Evolutionary conservation across 2,329 filamentous ascomycete species (phyloP).

Genomic region (Aureobasidium lini): DNA sequence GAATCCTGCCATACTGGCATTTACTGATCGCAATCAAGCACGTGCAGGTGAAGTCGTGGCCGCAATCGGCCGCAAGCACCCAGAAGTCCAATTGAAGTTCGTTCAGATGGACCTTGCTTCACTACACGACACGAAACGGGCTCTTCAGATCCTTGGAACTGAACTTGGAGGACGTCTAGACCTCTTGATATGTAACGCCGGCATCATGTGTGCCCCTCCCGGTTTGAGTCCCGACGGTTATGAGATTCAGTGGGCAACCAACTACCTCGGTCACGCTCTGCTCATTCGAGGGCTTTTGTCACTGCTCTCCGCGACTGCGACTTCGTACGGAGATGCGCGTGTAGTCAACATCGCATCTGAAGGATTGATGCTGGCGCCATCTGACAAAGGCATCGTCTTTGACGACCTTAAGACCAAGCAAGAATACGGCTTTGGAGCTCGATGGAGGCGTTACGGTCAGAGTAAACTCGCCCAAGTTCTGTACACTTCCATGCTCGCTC

Average conservation of each 20-base stretch:
- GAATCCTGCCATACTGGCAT: conserved; percentile 38
- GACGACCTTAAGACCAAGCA: conserved; percentile 24
- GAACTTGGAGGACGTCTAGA: conserved; percentile 30
- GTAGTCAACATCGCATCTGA: conserved; percentile 35
- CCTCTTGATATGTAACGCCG: conserved; percentile 40
- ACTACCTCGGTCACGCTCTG: conserved; percentile 44
- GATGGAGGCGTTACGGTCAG: conserved; percentile 30
- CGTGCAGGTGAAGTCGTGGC: conserved; percentile 34
- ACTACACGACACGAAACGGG: conserved; percentile 25
- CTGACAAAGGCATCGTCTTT: conserved; percentile 21
- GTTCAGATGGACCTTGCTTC: conserved; percentile 34
- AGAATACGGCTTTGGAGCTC: conserved; percentile 18
- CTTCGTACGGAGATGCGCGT: conserved; percentile 35
- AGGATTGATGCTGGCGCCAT: conserved; percentile 15
- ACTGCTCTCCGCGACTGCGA: conserved; percentile 32
- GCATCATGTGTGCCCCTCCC: conserved; percentile 31
- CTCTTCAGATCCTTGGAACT: background rate
- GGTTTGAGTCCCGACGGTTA: conserved; percentile 41
- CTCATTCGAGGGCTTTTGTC: conserved; percentile 31
- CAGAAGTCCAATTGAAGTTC: conserved; percentile 5
- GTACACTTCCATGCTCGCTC: conserved; percentile 33
- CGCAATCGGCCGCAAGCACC: conserved; percentile 17
- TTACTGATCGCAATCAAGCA: conserved; percentile 36
- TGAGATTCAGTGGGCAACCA: conserved; percentile 44
- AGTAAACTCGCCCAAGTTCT: conserved; percentile 42